A percentile compares a stretch with the other conserved stretches of the same genome.
Conservation (phyloP, 768 basidiomycete genomes). For the Trametes coccinea region DNA sequence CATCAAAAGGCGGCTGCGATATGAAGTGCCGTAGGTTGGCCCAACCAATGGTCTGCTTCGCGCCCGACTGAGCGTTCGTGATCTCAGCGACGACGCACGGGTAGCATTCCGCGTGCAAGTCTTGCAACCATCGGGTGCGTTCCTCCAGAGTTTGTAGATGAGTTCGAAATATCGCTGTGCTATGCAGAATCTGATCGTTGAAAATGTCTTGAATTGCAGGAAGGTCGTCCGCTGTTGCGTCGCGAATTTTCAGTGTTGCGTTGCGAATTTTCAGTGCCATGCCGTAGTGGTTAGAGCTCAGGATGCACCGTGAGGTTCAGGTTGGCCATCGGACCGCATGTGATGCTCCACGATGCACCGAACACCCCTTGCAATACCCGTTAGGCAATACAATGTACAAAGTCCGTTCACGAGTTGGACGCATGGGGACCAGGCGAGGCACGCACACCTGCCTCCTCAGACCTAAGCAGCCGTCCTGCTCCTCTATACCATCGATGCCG, state of each 20-base stretch:
- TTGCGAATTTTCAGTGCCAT: slow-evolving; percentile 5
- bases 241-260: not conserved
- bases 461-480: too few relatives aligned
- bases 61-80: not conserved
- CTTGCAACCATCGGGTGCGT: slow-evolving; percentile 1
- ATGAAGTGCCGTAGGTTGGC: slow-evolving; percentile 14
- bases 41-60: slow-evolving; percentile 8
- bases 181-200: slow-evolving; percentile 16
- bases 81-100: slow-evolving; percentile 17
- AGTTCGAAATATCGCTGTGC: slow-evolving; percentile 16
- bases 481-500: too few relatives aligned
- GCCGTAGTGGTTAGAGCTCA: not conserved
- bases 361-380: too few relatives aligned
- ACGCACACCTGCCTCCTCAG: too few relatives aligned
- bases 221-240: slow-evolving; percentile 1
- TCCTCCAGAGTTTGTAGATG: not conserved
- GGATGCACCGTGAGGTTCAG: not conserved
- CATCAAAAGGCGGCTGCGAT: slow-evolving; percentile 6
- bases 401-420: too few relatives aligned
- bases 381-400: too few relatives aligned
- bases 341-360: too few relatives aligned
- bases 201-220: slow-evolving; percentile 13
- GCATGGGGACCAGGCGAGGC: too few relatives aligned
- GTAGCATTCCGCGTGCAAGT: slow-evolving; percentile 3
- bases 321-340: too few relatives aligned